These are phyloP conservation scores for Pseudogymnoascus sp. DNA, from an alignment of 2,329 filamentous ascomycete genomes.

Conservation along the genomic window DNA sequence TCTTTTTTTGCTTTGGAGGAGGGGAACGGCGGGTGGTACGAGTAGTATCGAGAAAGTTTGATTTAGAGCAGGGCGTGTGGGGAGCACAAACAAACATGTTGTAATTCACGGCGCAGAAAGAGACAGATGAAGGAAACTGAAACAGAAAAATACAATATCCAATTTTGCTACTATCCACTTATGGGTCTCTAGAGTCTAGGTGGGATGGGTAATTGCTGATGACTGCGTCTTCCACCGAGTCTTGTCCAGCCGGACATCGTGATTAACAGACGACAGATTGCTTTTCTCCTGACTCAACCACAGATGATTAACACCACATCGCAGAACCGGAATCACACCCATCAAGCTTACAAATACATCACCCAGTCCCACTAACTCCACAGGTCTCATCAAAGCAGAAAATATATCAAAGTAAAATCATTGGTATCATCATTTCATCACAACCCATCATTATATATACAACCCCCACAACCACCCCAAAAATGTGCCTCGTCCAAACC, in stretches of 20 bases:
- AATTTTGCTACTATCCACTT: not conserved
- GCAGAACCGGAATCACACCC: no score
- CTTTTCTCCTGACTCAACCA: no score
- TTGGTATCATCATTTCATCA: not conserved
- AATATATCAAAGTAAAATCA: not conserved
- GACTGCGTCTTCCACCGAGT: not conserved
- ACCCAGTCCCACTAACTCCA: not conserved
- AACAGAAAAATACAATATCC: not conserved
- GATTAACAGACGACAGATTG: not conserved
- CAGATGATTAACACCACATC: no score
- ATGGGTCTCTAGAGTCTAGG: not conserved
- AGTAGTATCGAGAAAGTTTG: not conserved
- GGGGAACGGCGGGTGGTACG: not conserved
- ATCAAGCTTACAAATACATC: no score
- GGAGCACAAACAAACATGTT: not conserved
- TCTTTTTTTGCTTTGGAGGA: not conserved
- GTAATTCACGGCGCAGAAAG: not conserved
- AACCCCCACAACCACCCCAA: not conserved
- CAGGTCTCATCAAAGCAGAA: not conserved
- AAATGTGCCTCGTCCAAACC: not conserved
- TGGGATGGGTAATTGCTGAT: not conserved
- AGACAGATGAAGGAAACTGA: not conserved
- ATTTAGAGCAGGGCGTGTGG: not conserved
- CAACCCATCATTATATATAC: not conserved
- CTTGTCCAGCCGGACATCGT: no score